phyloP scores from a whole-genome alignment of 1,284 basidiomycete genomes.

The Amylostereum areolatum region DNA sequence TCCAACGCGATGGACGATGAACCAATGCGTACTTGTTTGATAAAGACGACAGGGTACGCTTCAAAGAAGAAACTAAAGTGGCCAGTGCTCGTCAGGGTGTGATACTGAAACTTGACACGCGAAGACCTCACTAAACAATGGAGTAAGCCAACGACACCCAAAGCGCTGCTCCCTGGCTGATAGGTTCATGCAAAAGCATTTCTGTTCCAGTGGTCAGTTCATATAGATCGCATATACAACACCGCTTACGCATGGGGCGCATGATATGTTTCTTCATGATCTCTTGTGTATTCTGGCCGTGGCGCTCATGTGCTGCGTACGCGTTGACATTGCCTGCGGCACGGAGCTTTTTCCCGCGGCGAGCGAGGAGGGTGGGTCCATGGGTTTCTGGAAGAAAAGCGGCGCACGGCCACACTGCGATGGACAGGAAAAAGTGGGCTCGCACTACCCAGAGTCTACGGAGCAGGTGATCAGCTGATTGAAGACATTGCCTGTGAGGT shows the following conservation, averaged over 20 bases:
- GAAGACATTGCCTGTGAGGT: neutral
- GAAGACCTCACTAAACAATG: constrained; percentile 21
- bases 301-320: constrained; percentile 18
- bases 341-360: constrained; percentile 15
- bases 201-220: constrained; percentile 7
- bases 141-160: constrained; percentile 22
- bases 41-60: constrained; percentile 21
- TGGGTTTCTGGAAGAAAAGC: constrained; percentile 22
- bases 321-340: constrained; percentile 15
- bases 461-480: neutral
- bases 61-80: constrained; percentile 22
- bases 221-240: neutral
- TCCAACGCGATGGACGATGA: neutral
- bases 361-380: constrained; percentile 18
- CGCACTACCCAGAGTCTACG: constrained; percentile 23
- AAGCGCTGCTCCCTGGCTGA: constrained; percentile 19
- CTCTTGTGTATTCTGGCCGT: constrained; percentile 11
- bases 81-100: neutral
- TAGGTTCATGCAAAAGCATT: constrained; percentile 22
- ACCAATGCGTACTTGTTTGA: constrained; percentile 12
- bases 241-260: constrained; percentile 17
- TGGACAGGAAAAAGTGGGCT: constrained; percentile 18
- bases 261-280: constrained; percentile 16
- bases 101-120: neutral
- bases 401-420: constrained; percentile 18